Evolutionary conservation across 495 filamentous ascomycete genomes (phyloP), one percentile per base, ranked within the genome.

Genomic region (Penicillium coprophilum): DNA sequence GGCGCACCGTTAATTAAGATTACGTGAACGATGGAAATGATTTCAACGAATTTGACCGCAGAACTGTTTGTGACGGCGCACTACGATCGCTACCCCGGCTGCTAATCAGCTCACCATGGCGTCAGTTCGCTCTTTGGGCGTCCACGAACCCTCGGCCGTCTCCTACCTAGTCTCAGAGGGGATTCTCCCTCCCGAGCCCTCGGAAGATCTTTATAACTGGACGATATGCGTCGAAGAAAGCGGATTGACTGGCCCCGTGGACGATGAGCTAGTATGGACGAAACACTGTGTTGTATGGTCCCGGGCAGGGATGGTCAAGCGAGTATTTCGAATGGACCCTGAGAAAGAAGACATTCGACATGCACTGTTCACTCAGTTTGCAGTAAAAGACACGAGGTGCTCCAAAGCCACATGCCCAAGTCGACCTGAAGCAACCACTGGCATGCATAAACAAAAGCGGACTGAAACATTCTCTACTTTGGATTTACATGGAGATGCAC

Each of bases 221-320:
- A 85, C 63, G 9, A 78, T 74, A 50, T 68, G 65, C 46, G 76
- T 78, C 43, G 75, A 80, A 40, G 66, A 80, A 28, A 67, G 53
- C 36, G 74, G 65, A 4, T 65, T 62, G 32, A 72, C 74, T 67
- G 69, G 74, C 19, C 77, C 65, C 0, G 67, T 77, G 43, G 84
- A 89, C 57, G 94, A 99, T 53, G 94, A 97, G 69, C 71, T 97
- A n/a, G 74, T 96, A 23, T 85, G 87, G 53, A 96, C 92, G 4
- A 81, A 87, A 31, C 80, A 80, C 57, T 88, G 89, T 62, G 94
- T 96, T 32, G 84, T 96, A 56, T 99, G 92, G 92, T 96, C 90
- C 31, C 83, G 89, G 50, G 91, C 90, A 41, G 88, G 88, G 46
- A 76, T 95, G 36, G 86, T 96, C 64, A 89, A 90, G 53, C 90